A percentile compares a stretch with the other conserved stretches of the same genome.
phyloP scores from a whole-genome alignment of 768 basidiomycete genomes.

The Phaeotremella fagi region DNA sequence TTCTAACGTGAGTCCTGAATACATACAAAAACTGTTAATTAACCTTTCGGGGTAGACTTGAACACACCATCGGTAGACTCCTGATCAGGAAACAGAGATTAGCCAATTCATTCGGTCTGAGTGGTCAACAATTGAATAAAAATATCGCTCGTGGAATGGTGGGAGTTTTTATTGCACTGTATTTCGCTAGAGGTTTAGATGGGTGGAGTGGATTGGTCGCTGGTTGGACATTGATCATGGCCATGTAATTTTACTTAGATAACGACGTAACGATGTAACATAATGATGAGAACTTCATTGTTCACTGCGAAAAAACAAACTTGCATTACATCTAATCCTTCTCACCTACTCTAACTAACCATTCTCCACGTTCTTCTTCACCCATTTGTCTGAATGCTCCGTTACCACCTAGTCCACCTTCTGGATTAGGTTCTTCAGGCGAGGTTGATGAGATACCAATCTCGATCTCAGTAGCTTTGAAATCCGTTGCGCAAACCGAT shows the following conservation, averaged over 20 bases:
- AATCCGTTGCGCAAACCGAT: conserved; percentile 89
- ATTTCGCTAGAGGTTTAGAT: not conserved
- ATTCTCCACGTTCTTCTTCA: conserved; percentile 49
- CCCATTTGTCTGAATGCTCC: conserved; percentile 49
- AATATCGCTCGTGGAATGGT: not conserved
- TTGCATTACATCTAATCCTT: conserved; percentile 45
- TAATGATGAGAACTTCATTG: too few relatives aligned
- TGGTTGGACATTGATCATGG: not conserved
- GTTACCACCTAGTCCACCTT: conserved; percentile 50
- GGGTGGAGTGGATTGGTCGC: not conserved
- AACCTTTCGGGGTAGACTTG: too few relatives aligned
- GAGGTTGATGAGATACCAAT: conserved; percentile 82
- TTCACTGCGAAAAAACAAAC: too few relatives aligned
- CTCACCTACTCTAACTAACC: conserved; percentile 50
- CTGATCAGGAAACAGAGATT: not conserved
- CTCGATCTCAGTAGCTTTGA: conserved; percentile 92
- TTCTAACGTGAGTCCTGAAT: not conserved
- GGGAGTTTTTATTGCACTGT: not conserved
- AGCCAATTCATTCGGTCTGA: not conserved
- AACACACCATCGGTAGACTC: too few relatives aligned
- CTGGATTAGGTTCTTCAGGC: conserved; percentile 59
- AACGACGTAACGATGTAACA: not conserved
- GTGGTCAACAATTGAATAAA: not conserved
- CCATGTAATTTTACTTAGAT: not conserved
- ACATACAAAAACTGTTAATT: too few relatives aligned